Evolutionary conservation across 768 basidiomycete species (phyloP), one percentile per base, ranked within the genome.

Genomic region (Boletus sp.): DNA sequence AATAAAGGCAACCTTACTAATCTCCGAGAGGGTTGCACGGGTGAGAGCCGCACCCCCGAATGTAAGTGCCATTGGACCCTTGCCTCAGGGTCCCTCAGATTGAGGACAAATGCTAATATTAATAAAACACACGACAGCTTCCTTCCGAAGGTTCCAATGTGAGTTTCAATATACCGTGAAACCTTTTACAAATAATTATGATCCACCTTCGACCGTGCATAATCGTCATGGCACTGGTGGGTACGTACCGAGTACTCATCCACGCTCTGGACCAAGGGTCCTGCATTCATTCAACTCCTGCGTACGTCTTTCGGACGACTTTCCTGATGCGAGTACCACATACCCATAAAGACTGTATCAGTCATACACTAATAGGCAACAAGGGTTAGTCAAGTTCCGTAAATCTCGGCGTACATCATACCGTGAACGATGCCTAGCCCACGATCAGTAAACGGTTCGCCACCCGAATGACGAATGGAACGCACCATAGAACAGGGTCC

Each of bases 401-500:
- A 11, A 47, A 35, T 32, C 35, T 12, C 32, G 36, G 24, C 20
- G 49, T 47, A 33, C 11, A 49, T 59, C 76, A 37, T 69, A 78
- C 80, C 80, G 61, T 82, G 81, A 30, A 82, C 78, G 52, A 83
- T 73, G 15, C 79, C 81, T 70, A 45, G 7, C 74, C 33, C 46
- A 24, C 24, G 29, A 54, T 58, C 54, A 51, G 47, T 47, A 56
- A 29, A 49, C 37, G 4, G 8, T 17, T 20, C 47, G 47, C 28
- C 12, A 40, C 20, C 5, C 42, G 35, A 60, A 30, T 48, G 48
- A 52, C 41, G 32, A 30, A 12, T 20, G 33, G 24, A 14, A 74
- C 89, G 57, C 64, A 92, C 91, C 94, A 70, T 91, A 96, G 71
- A 94, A 90, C 54, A 96, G 76, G 36, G 94, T 98, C 94, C 94